These are phyloP conservation scores for Artemisia tridentata DNA, from an alignment of 129 eudicot genomes.

Conservation along the genomic window DNA sequence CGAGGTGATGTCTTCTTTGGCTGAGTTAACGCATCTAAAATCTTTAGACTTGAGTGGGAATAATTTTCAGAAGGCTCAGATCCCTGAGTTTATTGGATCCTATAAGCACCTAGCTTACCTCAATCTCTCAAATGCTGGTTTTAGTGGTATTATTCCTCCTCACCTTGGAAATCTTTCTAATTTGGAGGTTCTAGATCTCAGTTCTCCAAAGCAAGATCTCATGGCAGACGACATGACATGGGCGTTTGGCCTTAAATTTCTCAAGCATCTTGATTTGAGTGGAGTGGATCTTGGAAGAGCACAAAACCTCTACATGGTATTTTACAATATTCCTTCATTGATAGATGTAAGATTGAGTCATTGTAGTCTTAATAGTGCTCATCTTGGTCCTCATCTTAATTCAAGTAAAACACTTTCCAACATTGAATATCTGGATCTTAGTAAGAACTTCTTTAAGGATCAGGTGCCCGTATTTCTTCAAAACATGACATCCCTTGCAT, in stretches of 20 bases:
- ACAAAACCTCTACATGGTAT: neutral
- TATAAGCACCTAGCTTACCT: slow-evolving; percentile 21
- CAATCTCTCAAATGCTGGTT: slow-evolving; percentile 15
- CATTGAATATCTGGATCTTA: neutral
- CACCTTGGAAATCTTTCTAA: slow-evolving; percentile 38
- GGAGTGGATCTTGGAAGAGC: neutral
- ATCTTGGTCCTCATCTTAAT: neutral
- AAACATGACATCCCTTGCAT: too few species aligned
- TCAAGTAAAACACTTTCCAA: neutral
- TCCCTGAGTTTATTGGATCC: slow-evolving; percentile 28
- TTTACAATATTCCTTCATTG: slow-evolving; percentile 11
- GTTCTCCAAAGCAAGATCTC: neutral
- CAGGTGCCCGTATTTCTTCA: too few species aligned
- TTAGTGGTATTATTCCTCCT: slow-evolving; percentile 23
- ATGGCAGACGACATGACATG: slow-evolving; percentile 5
- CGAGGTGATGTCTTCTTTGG: slow-evolving; percentile 4
- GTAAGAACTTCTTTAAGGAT: neutral
- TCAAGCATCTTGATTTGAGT: neutral
- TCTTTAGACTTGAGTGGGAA: slow-evolving; percentile 24
- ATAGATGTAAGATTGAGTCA: neutral
- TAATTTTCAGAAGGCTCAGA: neutral
- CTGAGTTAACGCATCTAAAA: slow-evolving; percentile 13
- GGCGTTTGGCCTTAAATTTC: neutral
- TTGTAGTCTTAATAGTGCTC: neutral
- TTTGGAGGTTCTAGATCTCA: slow-evolving; percentile 28